phyloP scores from a whole-genome alignment of 2,329 filamentous ascomycete genomes.

The Aspergillus uvarum region DNA sequence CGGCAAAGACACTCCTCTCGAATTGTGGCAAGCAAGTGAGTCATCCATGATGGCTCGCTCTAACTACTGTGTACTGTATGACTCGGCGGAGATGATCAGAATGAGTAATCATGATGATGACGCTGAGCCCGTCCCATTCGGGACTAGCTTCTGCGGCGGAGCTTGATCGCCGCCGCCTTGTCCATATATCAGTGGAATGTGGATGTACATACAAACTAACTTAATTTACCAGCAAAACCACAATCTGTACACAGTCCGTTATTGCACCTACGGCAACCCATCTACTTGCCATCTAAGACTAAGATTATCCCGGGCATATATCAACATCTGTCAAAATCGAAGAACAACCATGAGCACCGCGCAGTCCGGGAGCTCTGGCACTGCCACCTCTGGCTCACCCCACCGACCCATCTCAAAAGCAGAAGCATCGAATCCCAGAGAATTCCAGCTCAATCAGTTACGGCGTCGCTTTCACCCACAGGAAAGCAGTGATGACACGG shows the following conservation, averaged over 20 bases:
- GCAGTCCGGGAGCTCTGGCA: constrained; percentile 33
- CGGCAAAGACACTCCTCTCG: not conserved
- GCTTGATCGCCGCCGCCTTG: not conserved
- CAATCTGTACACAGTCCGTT: no score
- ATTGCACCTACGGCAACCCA: no score
- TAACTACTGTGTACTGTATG: no score
- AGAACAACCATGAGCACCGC: not conserved
- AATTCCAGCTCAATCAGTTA: constrained; percentile 73
- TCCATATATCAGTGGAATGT: not conserved
- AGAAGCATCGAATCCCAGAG: constrained; percentile 66
- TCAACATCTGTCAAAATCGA: no score
- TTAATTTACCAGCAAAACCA: no score
- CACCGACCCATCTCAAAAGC: constrained; percentile 64
- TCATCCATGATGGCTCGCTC: no score
- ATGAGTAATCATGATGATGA: constrained; percentile 8
- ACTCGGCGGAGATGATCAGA: not conserved
- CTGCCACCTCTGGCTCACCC: constrained; percentile 41
- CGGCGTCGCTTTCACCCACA: constrained; percentile 62
- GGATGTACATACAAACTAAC: no score
- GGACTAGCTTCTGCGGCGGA: not conserved
- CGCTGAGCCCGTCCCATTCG: not conserved
- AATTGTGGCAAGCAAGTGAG: not conserved
- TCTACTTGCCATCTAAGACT: no score
- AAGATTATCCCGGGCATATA: no score
- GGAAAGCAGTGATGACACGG: constrained; percentile 49